A percentile compares a stretch with the other conserved stretches of the same genome.
Conservation (phyloP, 108 stramenopile genomes). For the Cylindrotheca closterium region DNA sequence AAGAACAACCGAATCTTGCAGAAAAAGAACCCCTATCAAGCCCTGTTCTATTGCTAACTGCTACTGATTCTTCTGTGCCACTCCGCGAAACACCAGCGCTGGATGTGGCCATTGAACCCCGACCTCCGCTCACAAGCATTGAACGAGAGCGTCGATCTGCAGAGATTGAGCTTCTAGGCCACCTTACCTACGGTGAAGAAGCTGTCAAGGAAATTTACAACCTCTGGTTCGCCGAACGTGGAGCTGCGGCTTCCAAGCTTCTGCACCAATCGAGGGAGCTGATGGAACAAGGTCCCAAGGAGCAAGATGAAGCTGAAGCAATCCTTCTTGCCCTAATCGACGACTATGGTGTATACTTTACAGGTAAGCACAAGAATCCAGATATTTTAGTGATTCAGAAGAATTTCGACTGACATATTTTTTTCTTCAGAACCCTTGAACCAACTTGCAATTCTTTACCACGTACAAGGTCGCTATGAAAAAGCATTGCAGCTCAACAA, state of each 20-base stretch:
- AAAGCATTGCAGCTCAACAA: conserved; percentile 59
- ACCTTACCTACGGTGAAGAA: conserved; percentile 25
- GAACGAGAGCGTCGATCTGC: conserved; percentile 34
- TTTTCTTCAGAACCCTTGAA: conserved; percentile 57
- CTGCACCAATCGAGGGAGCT: conserved; percentile 29
- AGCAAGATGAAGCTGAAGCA: conserved; percentile 55
- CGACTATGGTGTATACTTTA: conserved; percentile 62
- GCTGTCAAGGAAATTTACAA: conserved; percentile 41
- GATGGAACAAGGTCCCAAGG: conserved; percentile 25
- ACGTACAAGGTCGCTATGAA: conserved; percentile 51
- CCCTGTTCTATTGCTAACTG: background rate
- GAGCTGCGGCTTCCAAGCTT: conserved; percentile 22
- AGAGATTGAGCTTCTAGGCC: conserved; percentile 39
- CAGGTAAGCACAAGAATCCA: background rate
- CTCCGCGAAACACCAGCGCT: conserved; percentile 3
- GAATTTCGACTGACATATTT: background rate
- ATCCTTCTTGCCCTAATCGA: conserved; percentile 45
- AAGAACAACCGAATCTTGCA: background rate
- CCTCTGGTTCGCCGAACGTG: conserved; percentile 61
- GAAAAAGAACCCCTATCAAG: background rate
- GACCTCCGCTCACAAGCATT: conserved; percentile 49
- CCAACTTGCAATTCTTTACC: conserved; percentile 72
- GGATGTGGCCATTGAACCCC: conserved; percentile 25
- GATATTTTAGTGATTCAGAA: background rate
- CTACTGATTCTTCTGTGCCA: background rate